Conservation (phyloP, 164 flowering plant species). For the Aristolochia californica region DNA sequence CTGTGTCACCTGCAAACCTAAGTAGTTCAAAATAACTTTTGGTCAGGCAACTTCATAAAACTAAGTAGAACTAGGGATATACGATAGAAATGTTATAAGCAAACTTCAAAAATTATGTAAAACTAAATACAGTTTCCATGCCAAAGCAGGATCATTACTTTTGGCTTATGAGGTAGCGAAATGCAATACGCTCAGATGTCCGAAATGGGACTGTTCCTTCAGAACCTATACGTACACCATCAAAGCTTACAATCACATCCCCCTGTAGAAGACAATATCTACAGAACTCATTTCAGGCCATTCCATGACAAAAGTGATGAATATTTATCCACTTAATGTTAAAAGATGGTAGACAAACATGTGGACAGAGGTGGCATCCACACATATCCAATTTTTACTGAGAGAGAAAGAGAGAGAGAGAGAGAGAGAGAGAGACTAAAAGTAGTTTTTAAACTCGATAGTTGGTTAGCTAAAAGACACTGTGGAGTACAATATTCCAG, state of each 20-base stretch:
- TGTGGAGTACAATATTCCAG: too few species aligned
- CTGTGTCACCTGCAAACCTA: slow-evolving; percentile 91
- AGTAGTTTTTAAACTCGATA: too few species aligned
- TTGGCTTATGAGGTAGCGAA: slow-evolving; percentile 91
- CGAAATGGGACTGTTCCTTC: slow-evolving; percentile 99
- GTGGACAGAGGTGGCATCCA: too few species aligned
- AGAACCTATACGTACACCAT: slow-evolving; percentile 67
- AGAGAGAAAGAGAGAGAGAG: too few species aligned
- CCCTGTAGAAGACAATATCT: slow-evolving; percentile 45
- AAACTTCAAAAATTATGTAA: neutral
- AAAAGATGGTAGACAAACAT: too few species aligned
- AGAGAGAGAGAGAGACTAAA: too few species aligned
- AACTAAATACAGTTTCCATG: neutral
- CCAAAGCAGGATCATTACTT: slow-evolving; percentile 36
- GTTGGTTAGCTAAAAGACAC: too few species aligned
- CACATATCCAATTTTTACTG: too few species aligned
- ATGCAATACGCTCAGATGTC: slow-evolving; percentile 90
- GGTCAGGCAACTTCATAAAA: neutral
- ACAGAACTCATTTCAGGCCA: neutral
- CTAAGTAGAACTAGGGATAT: neutral
- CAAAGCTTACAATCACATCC: slow-evolving; percentile 93
- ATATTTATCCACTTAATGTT: too few species aligned
- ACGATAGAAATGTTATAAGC: neutral
- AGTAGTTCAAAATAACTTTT: neutral
- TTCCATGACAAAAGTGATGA: too few species aligned